Base-by-base conservation (phyloP, 345 rosid genomes). In the Citrus medica region DNA sequence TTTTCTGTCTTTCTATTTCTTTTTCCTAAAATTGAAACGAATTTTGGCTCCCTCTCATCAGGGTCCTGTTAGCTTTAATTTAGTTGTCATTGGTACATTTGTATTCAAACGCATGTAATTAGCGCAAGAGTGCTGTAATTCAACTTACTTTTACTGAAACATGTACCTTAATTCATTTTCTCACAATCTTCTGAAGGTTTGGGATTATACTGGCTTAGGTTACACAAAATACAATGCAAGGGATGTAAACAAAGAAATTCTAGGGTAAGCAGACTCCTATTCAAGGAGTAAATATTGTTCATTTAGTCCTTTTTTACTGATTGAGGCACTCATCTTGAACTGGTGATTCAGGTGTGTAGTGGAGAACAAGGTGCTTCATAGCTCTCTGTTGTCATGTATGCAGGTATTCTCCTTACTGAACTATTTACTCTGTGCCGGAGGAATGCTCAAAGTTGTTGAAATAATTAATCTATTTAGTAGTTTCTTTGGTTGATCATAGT, bases 161-260 rank as follows among this genome's bases (percentile, higher is more conserved):
- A 46, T 13, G 51, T 17, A 46, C 3, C 51, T 46, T 46, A 12
- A 46, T 13, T 13, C 17, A 46, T 46, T 46, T 12, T 46, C 51
- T 46, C 51, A 46, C 17, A 27, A 48, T 28, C 37, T 86, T 72
- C 55, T 82, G 65, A 80, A 93, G 99, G 98, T 93, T 46, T 93
- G 99, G 99, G 99, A 95, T 84, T 90, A 93, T 86, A 92, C 99
- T 59, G 98, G 99, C 83, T 82, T 91, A 73, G 98, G 97, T 80
- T 95, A 86, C 81, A 88, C 97, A 80, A 88, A 84, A 83, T 95
- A 93, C 79, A 81, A 83, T 86, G 94, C 99, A 65, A 90, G 86
- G 78, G 98, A 95, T 81, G 93, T 84, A 42, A 79, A 89, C 83
- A 91, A 90, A 85, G 93, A 91, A 73, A 76, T 82, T 67, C 83